Evolutionary conservation across 495 filamentous ascomycete species (phyloP), one percentile per base, ranked within the genome.

Genomic region (Penicillium bialowiezense): DNA sequence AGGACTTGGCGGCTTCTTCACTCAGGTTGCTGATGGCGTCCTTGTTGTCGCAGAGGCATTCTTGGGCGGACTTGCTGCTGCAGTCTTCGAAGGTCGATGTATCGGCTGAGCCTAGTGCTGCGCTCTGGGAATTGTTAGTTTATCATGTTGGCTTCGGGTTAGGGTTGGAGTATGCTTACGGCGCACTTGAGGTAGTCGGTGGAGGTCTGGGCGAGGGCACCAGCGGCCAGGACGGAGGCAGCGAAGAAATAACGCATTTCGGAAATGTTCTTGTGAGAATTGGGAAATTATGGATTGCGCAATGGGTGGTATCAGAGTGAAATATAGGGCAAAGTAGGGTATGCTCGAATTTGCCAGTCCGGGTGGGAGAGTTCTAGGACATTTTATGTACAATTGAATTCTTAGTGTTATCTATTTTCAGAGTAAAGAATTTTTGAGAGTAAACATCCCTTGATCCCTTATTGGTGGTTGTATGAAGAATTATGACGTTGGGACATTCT

Each of bases 161-260:
- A 0, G 8, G 24, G 2, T 46, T 26, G 23, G 4, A 8, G 8
- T 26, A 26, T 26, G 8, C 60, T 50, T 58, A 61, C 59, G 23
- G 48, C 55, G 10, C 61, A 64, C 4, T 31, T 35, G 0, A 50
- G 13, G 45, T 45, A 50, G 41, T 57, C 44, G 7, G 3, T 7
- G 1, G 26, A 33, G 13, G 21, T n/a, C 13, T 45, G 36, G n/a
- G 61, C 51, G n/a, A 37, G 35, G 35, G 47, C 52, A 19, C 58
- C 50, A 17, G 52, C 55, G 9, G 52, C 24, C 36, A 64, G 38
- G 34, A 64, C n/a, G 7, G 56, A 31, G 40, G 44, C 39, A 10
- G 51, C 35, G 34, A 62, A 40, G 48, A 57, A 55, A 19, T 35
- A 55, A 39, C 61, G 61, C 61, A 64, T 64, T 39, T 37, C 55